These are phyloP conservation scores for Rhizophagus clarus DNA, from an alignment of 192 early-diverging fungal genomes.

Conservation along the genomic window DNA sequence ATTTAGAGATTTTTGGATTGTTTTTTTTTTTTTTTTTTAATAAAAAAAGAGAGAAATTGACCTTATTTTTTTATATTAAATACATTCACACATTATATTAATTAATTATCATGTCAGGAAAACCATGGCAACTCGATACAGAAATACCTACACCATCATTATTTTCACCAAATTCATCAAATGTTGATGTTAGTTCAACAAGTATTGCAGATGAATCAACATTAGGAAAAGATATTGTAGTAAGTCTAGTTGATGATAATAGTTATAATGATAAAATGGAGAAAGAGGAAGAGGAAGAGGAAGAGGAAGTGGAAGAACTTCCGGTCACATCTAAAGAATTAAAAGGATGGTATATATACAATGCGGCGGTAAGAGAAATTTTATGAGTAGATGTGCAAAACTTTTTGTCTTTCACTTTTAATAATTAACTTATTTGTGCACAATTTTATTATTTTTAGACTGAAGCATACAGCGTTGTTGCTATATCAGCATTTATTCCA, in stretches of 20 bases:
- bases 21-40: no score
- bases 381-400: background rate
- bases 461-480: conserved; percentile 1
- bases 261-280: background rate
- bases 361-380: background rate
- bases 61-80: no score
- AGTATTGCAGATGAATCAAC: background rate
- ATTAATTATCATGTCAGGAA: background rate
- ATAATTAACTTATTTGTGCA: background rate
- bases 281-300: background rate
- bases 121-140: background rate
- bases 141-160: background rate
- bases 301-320: background rate
- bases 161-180: background rate
- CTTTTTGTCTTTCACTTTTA: no score
- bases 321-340: conserved; percentile 6
- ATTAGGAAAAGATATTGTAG: background rate
- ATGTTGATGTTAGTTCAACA: background rate
- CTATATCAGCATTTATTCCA: conserved; percentile 7
- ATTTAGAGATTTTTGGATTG: no score
- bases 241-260: no score
- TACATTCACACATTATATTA: background rate
- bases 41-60: no score
- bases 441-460: background rate
- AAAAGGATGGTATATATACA: conserved; percentile 8